Base-by-base conservation (phyloP, 2,329 filamentous ascomycete species). In the Colletotrichum theobromicola region DNA sequence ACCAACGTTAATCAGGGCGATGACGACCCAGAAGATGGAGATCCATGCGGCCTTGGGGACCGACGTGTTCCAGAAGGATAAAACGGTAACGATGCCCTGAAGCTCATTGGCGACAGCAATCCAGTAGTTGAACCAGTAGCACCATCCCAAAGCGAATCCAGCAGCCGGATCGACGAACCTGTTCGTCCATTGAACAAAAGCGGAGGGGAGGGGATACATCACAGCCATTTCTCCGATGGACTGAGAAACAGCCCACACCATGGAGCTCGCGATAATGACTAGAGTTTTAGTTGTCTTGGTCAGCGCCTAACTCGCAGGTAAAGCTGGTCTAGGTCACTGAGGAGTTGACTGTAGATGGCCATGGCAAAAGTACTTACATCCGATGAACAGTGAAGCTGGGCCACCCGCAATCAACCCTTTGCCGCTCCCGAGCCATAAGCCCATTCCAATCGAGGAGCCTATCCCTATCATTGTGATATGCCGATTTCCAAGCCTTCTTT, bases 381-480 rank as follows among this genome's bases (percentile, higher is more conserved):
- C 85, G 18, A 88, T 78, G 67, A 88, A 85, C 71, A 87, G 83
- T 75, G 81, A 82, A 32, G 84, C 85, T 2, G 85, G 86, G 24
- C 86, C 86, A 55, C 84, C 86, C 28, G 78, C 79, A 8, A 77
- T 78, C 4, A 87, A 79, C 3, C 84, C 85, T 16, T 80, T 81
- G 16, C 86, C 86, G 58, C 81, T 83, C 16, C 85, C 86, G 16
- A 87, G 80, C 85, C 85, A 87, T 21, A 87, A 75, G 21, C 86
- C 86, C 83, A 85, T 85, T 6, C 86, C 86, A 77, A 88, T 88
- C 21, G 82, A 85, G 16, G 83, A 84, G 37, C 83, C 83, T 28
- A 85, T 81, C 21, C 87, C 88, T 67, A 90, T 88, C 88, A 89
- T 90, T 76, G 89, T 87, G 60, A 89, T 83, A 77, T 89, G 88